Evolutionary conservation across 2,329 filamentous ascomycete genomes (phyloP).

Genomic region (Aurifilum marmelostoma): DNA sequence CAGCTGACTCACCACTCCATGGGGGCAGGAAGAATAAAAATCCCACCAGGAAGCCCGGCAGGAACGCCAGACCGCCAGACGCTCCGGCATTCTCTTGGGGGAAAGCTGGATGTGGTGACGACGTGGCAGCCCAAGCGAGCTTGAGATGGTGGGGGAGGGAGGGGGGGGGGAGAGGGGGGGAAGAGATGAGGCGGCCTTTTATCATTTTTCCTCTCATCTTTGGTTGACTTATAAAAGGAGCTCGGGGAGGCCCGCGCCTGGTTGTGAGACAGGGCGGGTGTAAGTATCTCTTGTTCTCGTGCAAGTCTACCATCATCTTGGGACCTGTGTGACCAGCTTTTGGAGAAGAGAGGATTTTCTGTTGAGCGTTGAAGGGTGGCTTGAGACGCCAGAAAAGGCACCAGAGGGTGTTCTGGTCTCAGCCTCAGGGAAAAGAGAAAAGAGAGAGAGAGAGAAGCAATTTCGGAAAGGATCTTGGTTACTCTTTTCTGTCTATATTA

Average conservation of each 20-base stretch:
- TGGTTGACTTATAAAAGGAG: background rate
- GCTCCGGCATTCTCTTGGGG: background rate
- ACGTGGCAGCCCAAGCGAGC: background rate
- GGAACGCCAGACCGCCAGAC: background rate
- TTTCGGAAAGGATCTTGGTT: background rate
- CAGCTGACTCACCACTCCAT: background rate
- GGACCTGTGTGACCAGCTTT: background rate
- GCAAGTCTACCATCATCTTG: background rate
- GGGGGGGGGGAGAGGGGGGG: no score
- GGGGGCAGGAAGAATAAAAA: no score
- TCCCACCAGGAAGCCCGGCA: background rate
- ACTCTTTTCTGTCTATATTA: background rate
- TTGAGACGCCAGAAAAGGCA: background rate
- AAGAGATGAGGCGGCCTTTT: background rate
- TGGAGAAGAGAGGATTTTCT: background rate
- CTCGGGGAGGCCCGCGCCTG: slow-evolving; percentile 3
- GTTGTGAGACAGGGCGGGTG: background rate
- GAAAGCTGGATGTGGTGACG: background rate
- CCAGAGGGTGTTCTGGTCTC: background rate
- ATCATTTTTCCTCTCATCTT: background rate
- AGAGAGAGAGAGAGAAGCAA: background rate
- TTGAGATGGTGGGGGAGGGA: background rate
- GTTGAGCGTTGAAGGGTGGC: background rate
- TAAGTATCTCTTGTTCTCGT: background rate
- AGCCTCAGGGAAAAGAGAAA: background rate